These are phyloP conservation scores for Daldinia loculata DNA, from an alignment of 495 filamentous ascomycete species.

Conservation along the genomic window DNA sequence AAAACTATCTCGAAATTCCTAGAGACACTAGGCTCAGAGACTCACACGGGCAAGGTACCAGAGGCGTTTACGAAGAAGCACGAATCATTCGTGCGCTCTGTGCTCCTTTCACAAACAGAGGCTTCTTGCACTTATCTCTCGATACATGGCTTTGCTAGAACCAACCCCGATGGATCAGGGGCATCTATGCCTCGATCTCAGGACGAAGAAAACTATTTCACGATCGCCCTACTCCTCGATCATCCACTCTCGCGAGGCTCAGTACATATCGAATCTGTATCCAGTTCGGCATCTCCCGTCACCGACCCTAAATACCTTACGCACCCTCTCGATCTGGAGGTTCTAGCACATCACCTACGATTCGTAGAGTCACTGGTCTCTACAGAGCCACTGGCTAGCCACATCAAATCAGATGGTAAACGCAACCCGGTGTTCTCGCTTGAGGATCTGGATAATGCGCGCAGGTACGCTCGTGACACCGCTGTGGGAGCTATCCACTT, in stretches of 20 bases:
- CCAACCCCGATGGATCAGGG: background rate
- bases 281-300: slow-evolving; percentile 42
- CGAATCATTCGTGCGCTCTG: slow-evolving; percentile 74
- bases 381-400: slow-evolving; percentile 46
- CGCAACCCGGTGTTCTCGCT: slow-evolving; percentile 1
- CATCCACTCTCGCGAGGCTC: slow-evolving; percentile 62
- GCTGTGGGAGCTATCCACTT: slow-evolving; percentile 40
- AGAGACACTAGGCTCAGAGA: background rate
- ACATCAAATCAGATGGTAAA: slow-evolving; percentile 38
- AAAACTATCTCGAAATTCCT: background rate
- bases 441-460: slow-evolving; percentile 31
- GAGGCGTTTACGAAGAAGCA: slow-evolving; percentile 49
- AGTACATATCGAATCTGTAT: slow-evolving; percentile 57
- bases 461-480: slow-evolving; percentile 36
- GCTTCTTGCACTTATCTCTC: background rate
- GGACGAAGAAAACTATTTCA: slow-evolving; percentile 35
- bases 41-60: background rate
- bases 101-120: background rate
- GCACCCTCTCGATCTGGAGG: slow-evolving; percentile 58
- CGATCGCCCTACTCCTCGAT: slow-evolving; percentile 41
- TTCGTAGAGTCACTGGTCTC: slow-evolving; percentile 46
- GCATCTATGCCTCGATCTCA: background rate
- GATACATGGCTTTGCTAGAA: slow-evolving; percentile 59
- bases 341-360: slow-evolving; percentile 50
- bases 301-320: slow-evolving; percentile 62